Base-by-base conservation (phyloP, 2,329 filamentous ascomycete species). In the Chaetothyriales sp. region DNA sequence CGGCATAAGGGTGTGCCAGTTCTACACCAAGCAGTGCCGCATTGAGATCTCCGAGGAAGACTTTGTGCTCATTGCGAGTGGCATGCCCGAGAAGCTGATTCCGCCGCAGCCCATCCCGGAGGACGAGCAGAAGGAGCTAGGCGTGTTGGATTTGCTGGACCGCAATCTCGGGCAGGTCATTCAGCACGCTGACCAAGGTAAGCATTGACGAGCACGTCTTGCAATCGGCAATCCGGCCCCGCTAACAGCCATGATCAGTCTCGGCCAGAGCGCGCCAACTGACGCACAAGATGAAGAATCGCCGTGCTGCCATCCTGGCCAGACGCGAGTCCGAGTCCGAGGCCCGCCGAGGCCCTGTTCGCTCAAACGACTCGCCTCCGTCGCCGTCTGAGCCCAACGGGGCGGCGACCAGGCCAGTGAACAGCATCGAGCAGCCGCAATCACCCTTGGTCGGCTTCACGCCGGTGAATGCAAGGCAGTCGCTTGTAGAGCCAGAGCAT, bases 21-120 rank as follows among this genome's bases (percentile, higher is more conserved):
- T 94, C 66, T 81, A 82, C 63, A 82, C 87, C 57, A 89, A 89
- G 63, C 85, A 89, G 55, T 77, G 83, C 58, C 79, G 85, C 47
- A 83, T 94, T 7, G 86, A 94, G 69, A 90, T 95, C 55, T 82
- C 81, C 18, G 87, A 94, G 66, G 87, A 94, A 65, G 88, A 95
- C 64, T 94, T 83, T 74, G 77, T 89, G 44, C 72, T 94, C 58
- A 89, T 94, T 58, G 81, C 82, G 51, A 89, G 85, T 43, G 87
- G 88, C 25, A 85, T 86, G 58, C 79, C 89, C 9, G 86, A 94
- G 66, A 83, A 87, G 63, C 78, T 89, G 67, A 87, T 89, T 18
- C 83, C 87, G 1, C 82, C 84, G 13, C 81, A 89, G 57, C 86
- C 87, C 0, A 82, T 92, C 47, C 80, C 85, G 53, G 87, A 94